phyloP scores from a whole-genome alignment of 2,329 filamentous ascomycete species.

The Huntiella moniliformis region DNA sequence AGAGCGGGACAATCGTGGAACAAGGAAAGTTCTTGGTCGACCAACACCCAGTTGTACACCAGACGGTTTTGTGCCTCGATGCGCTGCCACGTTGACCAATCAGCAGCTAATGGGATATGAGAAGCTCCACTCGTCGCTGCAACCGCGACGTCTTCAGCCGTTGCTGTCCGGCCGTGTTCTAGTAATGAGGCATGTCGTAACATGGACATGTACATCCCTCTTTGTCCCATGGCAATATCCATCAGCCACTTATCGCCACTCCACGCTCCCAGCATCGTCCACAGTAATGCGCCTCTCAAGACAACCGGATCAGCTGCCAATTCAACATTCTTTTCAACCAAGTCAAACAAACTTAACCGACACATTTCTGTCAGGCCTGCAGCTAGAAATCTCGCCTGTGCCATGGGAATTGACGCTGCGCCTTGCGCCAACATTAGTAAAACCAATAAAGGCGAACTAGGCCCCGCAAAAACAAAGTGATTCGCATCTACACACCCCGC shows the following conservation, averaged over 20 bases:
- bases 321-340: constrained; percentile 53
- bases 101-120: constrained; percentile 25
- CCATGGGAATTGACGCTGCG: constrained; percentile 44
- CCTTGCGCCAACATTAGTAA: constrained; percentile 57
- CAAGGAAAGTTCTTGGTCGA: constrained; percentile 51
- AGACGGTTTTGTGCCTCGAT: constrained; percentile 46
- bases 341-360: constrained; percentile 52
- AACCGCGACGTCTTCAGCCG: background rate
- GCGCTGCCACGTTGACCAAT: constrained; percentile 46
- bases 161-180: constrained; percentile 19
- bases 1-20: constrained; percentile 46
- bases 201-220: constrained; percentile 57
- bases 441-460: constrained; percentile 45
- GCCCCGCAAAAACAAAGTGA: constrained; percentile 46
- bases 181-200: constrained; percentile 50
- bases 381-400: constrained; percentile 45
- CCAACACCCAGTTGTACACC: constrained; percentile 59
- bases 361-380: constrained; percentile 52
- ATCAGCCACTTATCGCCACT: constrained; percentile 62
- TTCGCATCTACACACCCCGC: constrained; percentile 45
- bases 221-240: constrained; percentile 57
- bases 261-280: constrained; percentile 51
- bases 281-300: constrained; percentile 46
- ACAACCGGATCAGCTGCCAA: constrained; percentile 46
- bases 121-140: background rate